Evolutionary conservation across 768 basidiomycete genomes (phyloP), one percentile per base, ranked within the genome.

Genomic region (Naganishia vaughanmartiniae): DNA sequence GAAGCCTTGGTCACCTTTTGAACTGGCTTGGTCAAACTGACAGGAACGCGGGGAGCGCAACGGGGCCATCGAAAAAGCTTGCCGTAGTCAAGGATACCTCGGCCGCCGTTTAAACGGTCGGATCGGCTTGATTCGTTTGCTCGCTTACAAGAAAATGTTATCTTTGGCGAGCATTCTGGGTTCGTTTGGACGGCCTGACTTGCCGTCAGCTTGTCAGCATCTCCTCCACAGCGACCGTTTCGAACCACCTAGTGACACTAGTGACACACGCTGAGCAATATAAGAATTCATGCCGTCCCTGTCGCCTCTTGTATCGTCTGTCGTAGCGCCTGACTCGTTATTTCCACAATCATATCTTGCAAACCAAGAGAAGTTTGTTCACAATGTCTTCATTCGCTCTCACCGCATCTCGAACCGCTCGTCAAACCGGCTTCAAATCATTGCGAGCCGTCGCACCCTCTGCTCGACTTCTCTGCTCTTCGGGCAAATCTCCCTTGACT

Each of bases 351-450:
- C 7, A 51, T 26, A 51, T n/a, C 19, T 12, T 51, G n/a, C 24
- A 3, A n/a, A 51, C 48, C 24, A 51, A 51, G 48, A 51, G 48
- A 24, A n/a, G 48, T 51, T 24, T 51, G 48, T n/a, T 15, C 7
- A 45, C n/a, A 12, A 63, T 63, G 60, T 46, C 60, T 21, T 34
- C 60, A 63, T 63, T 63, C 42, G 60, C 60, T 26, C 36, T 42
- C 15, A 58, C 33, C 60, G 36, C 60, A 63, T 42, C 60, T 11
- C 60, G 39, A 28, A 63, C 60, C 39, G 24, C 42, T 6, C 60
- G 60, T 63, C 60, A 63, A 63, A 46, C 9, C 42, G 60, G 60
- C 60, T 14, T 63, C 60, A 63, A 30, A 26, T 63, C 60, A n/a
- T 28, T 45, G 30, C 60, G 60, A 63, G 24, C 26, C 42, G 34